Evolutionary conservation across 108 stramenopile species (phyloP).

Genomic region (Schizochytrium sp.): DNA sequence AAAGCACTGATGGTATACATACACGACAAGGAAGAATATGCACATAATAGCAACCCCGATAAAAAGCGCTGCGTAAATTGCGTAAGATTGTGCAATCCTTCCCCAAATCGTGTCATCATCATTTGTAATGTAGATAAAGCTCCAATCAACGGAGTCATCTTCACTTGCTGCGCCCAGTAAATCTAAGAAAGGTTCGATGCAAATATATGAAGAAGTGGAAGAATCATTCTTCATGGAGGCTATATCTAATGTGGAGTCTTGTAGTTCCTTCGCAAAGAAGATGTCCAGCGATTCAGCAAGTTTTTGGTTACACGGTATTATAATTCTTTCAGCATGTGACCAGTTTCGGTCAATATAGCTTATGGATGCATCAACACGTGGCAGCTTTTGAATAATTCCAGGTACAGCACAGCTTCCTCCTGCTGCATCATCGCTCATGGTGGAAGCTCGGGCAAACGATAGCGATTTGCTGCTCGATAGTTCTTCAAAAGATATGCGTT

Average conservation of each 20-base stretch:
- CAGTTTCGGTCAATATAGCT: background rate
- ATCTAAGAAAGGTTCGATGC: too few species aligned
- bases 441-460: background rate
- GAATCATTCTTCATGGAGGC: background rate
- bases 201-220: too few species aligned
- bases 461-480: background rate
- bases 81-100: too few species aligned
- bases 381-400: background rate
- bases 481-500: too few species aligned
- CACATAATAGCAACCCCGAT: too few species aligned
- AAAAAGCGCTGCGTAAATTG: too few species aligned
- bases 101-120: too few species aligned
- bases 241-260: background rate
- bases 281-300: background rate
- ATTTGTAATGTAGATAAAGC: too few species aligned
- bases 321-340: background rate
- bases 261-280: background rate
- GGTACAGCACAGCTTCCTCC: background rate
- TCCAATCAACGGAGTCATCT: too few species aligned
- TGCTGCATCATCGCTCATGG: conserved; percentile 1
- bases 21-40: too few species aligned
- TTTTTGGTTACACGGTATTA: background rate
- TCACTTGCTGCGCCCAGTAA: too few species aligned
- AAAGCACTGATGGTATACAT: too few species aligned
- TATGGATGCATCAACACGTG: background rate